phyloP scores from a whole-genome alignment of 1,139 yeast species.

The Saccharomyces hybrid region DNA sequence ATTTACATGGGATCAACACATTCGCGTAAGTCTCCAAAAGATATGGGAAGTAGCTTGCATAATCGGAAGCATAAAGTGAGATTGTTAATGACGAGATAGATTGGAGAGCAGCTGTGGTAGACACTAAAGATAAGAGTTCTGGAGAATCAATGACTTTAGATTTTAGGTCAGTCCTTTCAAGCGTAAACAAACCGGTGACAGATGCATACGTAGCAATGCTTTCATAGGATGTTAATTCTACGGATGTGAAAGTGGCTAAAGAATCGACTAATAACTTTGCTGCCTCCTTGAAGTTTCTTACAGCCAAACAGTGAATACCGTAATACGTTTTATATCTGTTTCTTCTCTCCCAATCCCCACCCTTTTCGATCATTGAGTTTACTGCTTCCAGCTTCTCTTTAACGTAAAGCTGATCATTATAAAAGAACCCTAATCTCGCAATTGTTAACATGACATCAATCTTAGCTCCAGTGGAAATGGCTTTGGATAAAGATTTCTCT shows the following conservation, averaged over 20 bases:
- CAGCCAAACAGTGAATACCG: conserved; percentile 80
- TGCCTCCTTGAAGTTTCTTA: conserved; percentile 80
- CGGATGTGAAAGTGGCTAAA: conserved; percentile 92
- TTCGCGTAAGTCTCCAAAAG: conserved; percentile 72
- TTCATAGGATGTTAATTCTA: conserved; percentile 83
- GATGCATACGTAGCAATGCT: conserved; percentile 85
- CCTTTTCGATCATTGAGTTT: conserved; percentile 74
- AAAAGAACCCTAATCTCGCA: conserved; percentile 81
- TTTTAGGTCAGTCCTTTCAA: conserved; percentile 80
- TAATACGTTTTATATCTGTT: conserved; percentile 87
- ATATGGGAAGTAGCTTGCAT: conserved; percentile 69
- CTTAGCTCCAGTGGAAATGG: conserved; percentile 83
- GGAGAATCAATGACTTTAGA: conserved; percentile 86
- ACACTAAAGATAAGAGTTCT: conserved; percentile 74
- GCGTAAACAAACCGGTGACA: conserved; percentile 72
- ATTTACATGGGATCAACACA: conserved; percentile 66
- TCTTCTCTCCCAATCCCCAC: conserved; percentile 99
- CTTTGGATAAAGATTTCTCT: conserved; percentile 65
- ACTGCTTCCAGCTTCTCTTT: conserved; percentile 69
- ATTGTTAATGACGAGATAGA: conserved; percentile 81
- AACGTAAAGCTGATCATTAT: conserved; percentile 64
- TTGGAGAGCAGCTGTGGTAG: conserved; percentile 64
- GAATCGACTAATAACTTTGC: conserved; percentile 80
- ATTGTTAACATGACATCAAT: conserved; percentile 79
- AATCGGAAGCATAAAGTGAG: conserved; percentile 83